Evolutionary conservation across 163 green algal species (phyloP), one percentile per base, ranked within the genome.

Genomic region (Chlamydomonas reinhardtii): DNA sequence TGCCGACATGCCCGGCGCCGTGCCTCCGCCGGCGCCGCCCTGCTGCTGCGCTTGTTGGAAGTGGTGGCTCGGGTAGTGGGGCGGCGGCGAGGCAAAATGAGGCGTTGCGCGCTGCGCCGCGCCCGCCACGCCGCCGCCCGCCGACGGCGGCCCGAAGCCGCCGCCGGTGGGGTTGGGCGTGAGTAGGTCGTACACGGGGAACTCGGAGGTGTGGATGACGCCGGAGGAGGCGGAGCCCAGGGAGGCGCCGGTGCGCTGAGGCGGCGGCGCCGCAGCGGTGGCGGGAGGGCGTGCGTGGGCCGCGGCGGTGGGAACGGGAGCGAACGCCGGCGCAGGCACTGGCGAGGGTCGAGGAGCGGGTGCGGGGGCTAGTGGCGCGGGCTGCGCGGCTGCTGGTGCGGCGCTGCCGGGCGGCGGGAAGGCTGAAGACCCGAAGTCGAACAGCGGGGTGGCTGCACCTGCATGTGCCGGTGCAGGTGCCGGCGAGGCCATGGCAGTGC

Each of bases 151-250:
- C 22, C 9, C 59, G 8, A 34, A 29, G 62, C 24, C 78, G 48
- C 66, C 68, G 32, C 79, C 79, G 14, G 79, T 80, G 19, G 54
- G 70, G 24, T 74, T 37, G 17, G 80, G 80, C 34, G 80, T 86
- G 19, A 86, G 54, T 0, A 86, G 54, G 56, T 86, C 80, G 35
- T 86, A 86, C 34, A 86, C 80, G 0, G 54, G 70, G 12, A 78
- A 86, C 80, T 86, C 80, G 2, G 80, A 65, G 4, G 80, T 86
- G 15, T 66, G 8, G 69, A 86, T 86, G 32, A 86, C 70, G 48
- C 48, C 48, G 11, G 48, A 56, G 48, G 70, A 32, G 24, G 68
- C 19, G 29, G 43, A 20, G 65, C 65, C 31, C 29, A n/a, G 25
- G 14, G 70, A 59, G 22, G 34, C 74, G 22, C n/a, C 34, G 31